Conservation (phyloP, 768 basidiomycete species). For the Trametes elegans region DNA sequence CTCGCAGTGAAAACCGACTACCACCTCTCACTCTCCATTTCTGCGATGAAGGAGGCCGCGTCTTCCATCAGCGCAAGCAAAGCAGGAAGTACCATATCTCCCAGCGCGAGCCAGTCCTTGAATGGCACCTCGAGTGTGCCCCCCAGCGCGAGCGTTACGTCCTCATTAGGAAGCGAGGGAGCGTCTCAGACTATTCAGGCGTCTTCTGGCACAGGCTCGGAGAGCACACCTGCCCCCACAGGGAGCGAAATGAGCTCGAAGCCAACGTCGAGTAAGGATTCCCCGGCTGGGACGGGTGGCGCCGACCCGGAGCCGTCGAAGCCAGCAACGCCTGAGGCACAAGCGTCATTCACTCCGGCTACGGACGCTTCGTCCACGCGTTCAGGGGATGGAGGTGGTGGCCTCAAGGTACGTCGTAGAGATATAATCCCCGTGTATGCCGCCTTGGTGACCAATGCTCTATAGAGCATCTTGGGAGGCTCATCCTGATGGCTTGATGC, state of each 20-base stretch:
- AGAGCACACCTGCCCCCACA: not conserved
- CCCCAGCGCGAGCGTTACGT: not conserved
- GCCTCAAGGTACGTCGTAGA: too few species aligned
- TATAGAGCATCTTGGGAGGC: too few species aligned
- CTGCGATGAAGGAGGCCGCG: conserved; percentile 8
- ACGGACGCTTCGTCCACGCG: not conserved
- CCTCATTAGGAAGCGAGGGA: not conserved
- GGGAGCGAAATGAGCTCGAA: not conserved
- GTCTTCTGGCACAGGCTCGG: not conserved
- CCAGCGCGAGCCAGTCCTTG: not conserved
- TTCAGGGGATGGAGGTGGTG: not conserved
- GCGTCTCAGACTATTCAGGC: not conserved
- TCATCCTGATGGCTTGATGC: too few species aligned
- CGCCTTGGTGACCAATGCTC: too few species aligned
- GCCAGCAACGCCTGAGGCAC: not conserved
- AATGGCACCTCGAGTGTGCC: not conserved
- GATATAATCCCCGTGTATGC: too few species aligned
- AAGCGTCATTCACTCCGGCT: not conserved
- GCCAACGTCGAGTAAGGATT: not conserved
- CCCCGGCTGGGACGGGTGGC: not conserved
- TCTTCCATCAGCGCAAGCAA: conserved; percentile 12
- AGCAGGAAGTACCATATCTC: conserved; percentile 2
- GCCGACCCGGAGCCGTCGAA: not conserved
- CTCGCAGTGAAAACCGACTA: conserved; percentile 52
- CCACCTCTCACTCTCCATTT: conserved; percentile 14